Conservation (phyloP, 176 grass and related monocot species). For the Bolboschoenus planiculmis region DNA sequence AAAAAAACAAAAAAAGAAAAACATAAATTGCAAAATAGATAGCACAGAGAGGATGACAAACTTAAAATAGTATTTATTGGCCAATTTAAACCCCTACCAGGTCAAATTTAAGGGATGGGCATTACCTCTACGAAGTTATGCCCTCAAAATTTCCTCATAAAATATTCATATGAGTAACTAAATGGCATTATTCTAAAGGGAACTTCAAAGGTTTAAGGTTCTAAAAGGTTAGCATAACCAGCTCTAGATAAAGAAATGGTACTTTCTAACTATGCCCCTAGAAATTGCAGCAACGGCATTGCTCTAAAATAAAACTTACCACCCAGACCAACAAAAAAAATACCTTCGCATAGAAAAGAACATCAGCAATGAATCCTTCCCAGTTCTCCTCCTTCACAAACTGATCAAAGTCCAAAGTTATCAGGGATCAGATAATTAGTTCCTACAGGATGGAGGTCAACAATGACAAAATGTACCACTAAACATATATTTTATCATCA, state of each 20-base stretch:
- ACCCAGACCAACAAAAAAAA: not conserved
- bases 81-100: not conserved
- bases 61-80: constrained; percentile 3
- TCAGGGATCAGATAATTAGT: not conserved
- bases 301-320: not conserved
- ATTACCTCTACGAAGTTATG: constrained; percentile 1
- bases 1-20: not conserved
- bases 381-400: constrained; percentile 82
- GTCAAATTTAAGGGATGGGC: not conserved
- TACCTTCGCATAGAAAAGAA: constrained; percentile 78
- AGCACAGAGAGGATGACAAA: not conserved
- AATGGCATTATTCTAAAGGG: not conserved
- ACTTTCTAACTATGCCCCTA: not conserved
- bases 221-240: not conserved
- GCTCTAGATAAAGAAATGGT: not conserved
- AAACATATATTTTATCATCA: not conserved
- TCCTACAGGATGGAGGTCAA: not conserved
- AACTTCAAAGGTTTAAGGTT: not conserved
- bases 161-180: not conserved
- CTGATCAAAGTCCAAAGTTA: constrained; percentile 32
- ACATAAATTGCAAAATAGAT: not conserved
- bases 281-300: not conserved
- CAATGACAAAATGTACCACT: not conserved
- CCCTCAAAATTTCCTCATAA: not conserved
- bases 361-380: constrained; percentile 68